A percentile compares a stretch with the other conserved stretches of the same genome.
Conservation (phyloP, 2,329 filamentous ascomycete species). For the Decorospora gaudefroyi region DNA sequence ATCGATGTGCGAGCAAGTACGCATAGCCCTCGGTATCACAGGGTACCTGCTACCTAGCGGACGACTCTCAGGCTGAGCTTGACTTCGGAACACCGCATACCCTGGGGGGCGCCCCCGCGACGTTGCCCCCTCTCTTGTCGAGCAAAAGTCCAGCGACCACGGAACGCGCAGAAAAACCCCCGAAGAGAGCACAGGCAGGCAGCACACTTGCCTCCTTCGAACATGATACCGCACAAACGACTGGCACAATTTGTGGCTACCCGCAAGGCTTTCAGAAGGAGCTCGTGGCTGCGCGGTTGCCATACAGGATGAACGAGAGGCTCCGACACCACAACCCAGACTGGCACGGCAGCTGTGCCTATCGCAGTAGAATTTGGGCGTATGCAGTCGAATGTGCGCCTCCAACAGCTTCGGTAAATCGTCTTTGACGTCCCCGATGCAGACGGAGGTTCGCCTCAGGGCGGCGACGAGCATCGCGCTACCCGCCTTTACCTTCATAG, state of each 20-base stretch:
- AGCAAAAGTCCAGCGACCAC: background rate
- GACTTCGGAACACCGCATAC: background rate
- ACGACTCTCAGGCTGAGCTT: background rate
- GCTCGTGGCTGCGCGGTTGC: background rate
- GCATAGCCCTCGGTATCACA: too few relatives aligned
- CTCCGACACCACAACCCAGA: background rate
- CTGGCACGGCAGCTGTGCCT: background rate
- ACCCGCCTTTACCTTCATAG: background rate
- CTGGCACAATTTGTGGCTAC: background rate
- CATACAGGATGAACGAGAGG: background rate
- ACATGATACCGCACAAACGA: background rate
- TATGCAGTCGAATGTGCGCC: background rate
- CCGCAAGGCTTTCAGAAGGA: background rate
- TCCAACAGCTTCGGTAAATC: background rate
- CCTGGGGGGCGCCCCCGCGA: background rate
- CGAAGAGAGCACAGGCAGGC: background rate
- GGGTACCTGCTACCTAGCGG: too few relatives aligned
- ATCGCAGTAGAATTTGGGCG: background rate
- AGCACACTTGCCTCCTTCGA: background rate
- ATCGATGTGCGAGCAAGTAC: too few relatives aligned
- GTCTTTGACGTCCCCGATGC: background rate
- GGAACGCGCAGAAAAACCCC: background rate
- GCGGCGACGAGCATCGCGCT: background rate
- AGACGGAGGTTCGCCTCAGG: background rate
- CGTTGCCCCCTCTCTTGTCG: too few relatives aligned